Percentiles rank a stretch among this genome's conserved stretches.
Evolutionary conservation across 1,284 basidiomycete genomes (phyloP).

Genomic region (Fomitopsis betulina): DNA sequence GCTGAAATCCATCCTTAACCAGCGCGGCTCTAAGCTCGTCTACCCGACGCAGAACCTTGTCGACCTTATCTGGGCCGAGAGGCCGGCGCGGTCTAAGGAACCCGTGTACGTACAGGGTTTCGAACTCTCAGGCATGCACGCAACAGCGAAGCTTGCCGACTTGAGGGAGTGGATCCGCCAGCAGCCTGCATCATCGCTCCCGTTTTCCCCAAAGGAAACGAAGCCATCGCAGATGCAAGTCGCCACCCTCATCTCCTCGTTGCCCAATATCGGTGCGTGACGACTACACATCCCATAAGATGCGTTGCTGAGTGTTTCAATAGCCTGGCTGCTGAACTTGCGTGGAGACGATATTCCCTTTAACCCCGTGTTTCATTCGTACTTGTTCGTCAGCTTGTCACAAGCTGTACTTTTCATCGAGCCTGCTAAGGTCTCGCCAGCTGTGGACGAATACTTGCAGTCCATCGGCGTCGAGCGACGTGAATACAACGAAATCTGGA

Average conservation of each 20-base stretch:
- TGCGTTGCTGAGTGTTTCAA: background rate
- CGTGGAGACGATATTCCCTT: slow-evolving; percentile 84
- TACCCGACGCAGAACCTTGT: slow-evolving; percentile 80
- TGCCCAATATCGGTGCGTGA: slow-evolving; percentile 58
- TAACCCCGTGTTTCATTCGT: slow-evolving; percentile 86
- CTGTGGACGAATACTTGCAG: slow-evolving; percentile 55
- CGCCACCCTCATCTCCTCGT: slow-evolving; percentile 58
- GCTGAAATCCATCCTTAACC: slow-evolving; percentile 51
- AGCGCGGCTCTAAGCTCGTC: slow-evolving; percentile 55
- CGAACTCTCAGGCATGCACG: slow-evolving; percentile 66
- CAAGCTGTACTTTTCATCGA: slow-evolving; percentile 69
- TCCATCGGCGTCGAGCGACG: slow-evolving; percentile 53
- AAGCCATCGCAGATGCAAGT: slow-evolving; percentile 61
- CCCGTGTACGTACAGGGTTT: slow-evolving; percentile 74
- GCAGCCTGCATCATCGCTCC: slow-evolving; percentile 55
- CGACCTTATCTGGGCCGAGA: slow-evolving; percentile 79
- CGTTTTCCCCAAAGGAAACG: slow-evolving; percentile 56
- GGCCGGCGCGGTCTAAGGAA: slow-evolving; percentile 63
- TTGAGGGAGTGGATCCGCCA: slow-evolving; percentile 59
- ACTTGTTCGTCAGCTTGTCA: slow-evolving; percentile 68
- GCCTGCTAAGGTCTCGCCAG: slow-evolving; percentile 48
- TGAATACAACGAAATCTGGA: slow-evolving; percentile 80
- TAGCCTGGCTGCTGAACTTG: slow-evolving; percentile 80
- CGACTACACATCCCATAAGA: background rate
- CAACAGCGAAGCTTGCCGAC: slow-evolving; percentile 51